Evolutionary conservation across 2,329 filamentous ascomycete species (phyloP), one percentile per base, ranked within the genome.

Genomic region (Ceratocystis ficicola): DNA sequence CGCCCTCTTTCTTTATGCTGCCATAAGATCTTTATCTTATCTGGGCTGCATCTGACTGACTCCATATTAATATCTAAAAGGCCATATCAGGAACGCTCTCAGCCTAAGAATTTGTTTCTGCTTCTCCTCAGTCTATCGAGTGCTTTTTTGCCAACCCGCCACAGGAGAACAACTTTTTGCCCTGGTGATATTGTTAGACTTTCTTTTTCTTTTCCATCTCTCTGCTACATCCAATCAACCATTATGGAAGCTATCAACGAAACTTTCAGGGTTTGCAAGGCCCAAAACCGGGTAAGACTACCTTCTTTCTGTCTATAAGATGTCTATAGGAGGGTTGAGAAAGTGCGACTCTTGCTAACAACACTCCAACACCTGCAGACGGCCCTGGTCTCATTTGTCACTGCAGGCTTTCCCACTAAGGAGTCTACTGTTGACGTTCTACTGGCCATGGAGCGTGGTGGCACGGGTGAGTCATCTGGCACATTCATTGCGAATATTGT

Each of bases 301-400:
- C 36, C 3, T 41, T 15, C 36, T 5, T 41, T 41, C 10, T 7
- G 22, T 5, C 2, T 5, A 1, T 12, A 12, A 44, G 8, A 41
- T 48, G 41, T 28, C n/a, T 30, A n/a, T 12, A 1, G 20, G 17
- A 22, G 12, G 7, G 6, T 12, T 6, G 1, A 30, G 5, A 20
- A 41, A 17, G 5, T 5, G 44, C 36, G 6, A 46, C 8, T n/a
- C 28, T 8, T 44, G 46, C 52, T 64, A 57, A 63, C 52, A 10
- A 17, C 12, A 62, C 15, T 30, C 25, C 63, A 62, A 22, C 8
- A 12, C 20, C 3, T 72, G 70, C 75, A 94, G 83, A 80, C 89
- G 70, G 93, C 94, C 63, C 82, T 99, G 69, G 90, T 99, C 70
- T 92, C 92, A 32, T 99, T 99, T 81, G 90, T 96, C 73, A 99